phyloP scores from a whole-genome alignment of 306 rosid species.

The Prunus kanzakura region DNA sequence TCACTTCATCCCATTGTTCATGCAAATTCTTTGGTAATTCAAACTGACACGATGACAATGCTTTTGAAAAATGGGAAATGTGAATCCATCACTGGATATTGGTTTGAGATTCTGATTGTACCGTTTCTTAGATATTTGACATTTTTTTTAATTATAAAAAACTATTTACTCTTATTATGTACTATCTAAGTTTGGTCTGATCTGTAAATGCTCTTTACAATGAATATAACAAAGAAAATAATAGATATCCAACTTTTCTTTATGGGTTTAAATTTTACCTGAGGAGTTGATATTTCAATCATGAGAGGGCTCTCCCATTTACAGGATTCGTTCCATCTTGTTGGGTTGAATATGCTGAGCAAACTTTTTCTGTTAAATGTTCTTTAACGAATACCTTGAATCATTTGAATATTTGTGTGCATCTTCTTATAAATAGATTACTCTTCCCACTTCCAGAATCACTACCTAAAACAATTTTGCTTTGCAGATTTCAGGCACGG shows the following conservation, averaged over 20 bases:
- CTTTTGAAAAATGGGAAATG: neutral
- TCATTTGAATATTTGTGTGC: neutral
- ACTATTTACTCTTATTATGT: neutral
- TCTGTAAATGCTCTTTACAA: neutral
- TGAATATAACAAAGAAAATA: neutral
- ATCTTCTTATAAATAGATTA: neutral
- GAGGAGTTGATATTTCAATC: neutral
- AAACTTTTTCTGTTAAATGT: neutral
- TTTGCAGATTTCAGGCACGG: constrained; percentile 87
- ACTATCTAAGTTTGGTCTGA: neutral
- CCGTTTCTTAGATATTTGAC: neutral
- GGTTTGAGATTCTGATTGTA: neutral
- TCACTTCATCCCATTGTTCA: neutral
- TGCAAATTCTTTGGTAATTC: neutral
- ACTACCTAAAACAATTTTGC: constrained; percentile 26
- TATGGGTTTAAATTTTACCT: neutral
- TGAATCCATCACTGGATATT: neutral
- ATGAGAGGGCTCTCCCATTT: neutral
- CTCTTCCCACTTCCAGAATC: neutral
- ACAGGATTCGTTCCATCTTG: neutral
- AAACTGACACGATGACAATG: neutral
- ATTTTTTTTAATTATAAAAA: neutral
- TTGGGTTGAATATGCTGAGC: neutral
- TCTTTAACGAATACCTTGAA: neutral
- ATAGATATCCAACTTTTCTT: neutral